phyloP scores from a whole-genome alignment of 192 early-diverging fungal genomes.

The Haplosporangium gracile region DNA sequence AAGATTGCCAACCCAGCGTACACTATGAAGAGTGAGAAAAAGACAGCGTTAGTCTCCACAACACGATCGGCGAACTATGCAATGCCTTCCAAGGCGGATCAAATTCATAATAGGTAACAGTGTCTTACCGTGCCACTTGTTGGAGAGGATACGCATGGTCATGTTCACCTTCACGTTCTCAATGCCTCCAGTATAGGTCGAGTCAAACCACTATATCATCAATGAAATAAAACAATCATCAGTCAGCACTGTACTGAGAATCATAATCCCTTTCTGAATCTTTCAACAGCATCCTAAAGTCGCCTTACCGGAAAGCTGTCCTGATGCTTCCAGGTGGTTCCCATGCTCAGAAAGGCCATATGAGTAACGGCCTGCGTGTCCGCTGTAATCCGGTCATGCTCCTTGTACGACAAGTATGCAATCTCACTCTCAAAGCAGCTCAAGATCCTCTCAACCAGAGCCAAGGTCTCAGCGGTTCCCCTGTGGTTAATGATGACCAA shows the following conservation, averaged over 20 bases:
- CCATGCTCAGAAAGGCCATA: conserved; percentile 94
- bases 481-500: conserved; percentile 88
- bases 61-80: neutral
- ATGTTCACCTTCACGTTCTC: conserved; percentile 98
- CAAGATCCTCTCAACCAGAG: conserved; percentile 73
- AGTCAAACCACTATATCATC: conserved; percentile 80
- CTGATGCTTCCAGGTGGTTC: conserved; percentile 92
- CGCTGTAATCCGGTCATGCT: conserved; percentile 96
- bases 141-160: conserved; percentile 92
- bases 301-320: conserved; percentile 79
- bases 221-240: neutral
- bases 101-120: neutral
- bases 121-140: conserved; percentile 93
- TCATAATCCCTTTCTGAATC: neutral
- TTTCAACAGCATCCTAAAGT: neutral
- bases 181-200: conserved; percentile 91
- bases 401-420: conserved; percentile 82
- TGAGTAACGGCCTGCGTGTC: conserved; percentile 99
- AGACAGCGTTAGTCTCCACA: neutral
- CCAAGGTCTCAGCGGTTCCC: conserved; percentile 69
- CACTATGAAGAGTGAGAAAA: conserved; percentile 12
- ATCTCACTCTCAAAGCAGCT: conserved; percentile 85
- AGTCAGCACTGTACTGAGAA: neutral
- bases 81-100: neutral
- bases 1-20: conserved; percentile 87